phyloP scores from a whole-genome alignment of 352 stramenopile genomes.

The Phytophthora cajani region DNA sequence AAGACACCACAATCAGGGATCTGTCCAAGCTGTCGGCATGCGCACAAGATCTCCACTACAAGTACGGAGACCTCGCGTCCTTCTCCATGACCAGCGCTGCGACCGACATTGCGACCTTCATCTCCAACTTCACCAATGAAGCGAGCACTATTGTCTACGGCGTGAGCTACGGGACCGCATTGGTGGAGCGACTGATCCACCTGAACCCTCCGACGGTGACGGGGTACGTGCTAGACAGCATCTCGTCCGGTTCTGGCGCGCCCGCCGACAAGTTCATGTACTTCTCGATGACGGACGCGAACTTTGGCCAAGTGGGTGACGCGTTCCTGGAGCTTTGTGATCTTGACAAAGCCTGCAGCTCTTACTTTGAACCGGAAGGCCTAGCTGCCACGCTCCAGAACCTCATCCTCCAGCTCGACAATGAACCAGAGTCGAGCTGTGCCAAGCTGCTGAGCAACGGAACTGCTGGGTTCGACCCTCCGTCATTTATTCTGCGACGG shows the following conservation, averaged over 20 bases:
- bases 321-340: neutral
- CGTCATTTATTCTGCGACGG: neutral
- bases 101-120: neutral
- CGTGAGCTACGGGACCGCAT: neutral
- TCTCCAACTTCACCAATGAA: neutral
- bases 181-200: neutral
- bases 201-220: neutral
- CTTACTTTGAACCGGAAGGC: neutral
- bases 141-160: neutral
- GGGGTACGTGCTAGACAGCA: neutral
- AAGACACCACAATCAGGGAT: neutral
- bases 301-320: neutral
- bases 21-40: neutral
- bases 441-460: neutral
- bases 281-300: neutral
- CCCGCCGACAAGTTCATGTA: neutral
- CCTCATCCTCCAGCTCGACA: neutral
- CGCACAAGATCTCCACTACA: neutral
- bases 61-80: neutral
- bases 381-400: neutral
- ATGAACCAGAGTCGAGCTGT: neutral
- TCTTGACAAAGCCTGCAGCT: neutral
- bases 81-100: slow-evolving; percentile 2
- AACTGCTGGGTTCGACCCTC: neutral
- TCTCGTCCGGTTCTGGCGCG: neutral